Percentiles rank a stretch among this genome's conserved stretches.
These are phyloP conservation scores for Lepidium campestre DNA, from an alignment of 441 rosid species.

Conservation along the genomic window DNA sequence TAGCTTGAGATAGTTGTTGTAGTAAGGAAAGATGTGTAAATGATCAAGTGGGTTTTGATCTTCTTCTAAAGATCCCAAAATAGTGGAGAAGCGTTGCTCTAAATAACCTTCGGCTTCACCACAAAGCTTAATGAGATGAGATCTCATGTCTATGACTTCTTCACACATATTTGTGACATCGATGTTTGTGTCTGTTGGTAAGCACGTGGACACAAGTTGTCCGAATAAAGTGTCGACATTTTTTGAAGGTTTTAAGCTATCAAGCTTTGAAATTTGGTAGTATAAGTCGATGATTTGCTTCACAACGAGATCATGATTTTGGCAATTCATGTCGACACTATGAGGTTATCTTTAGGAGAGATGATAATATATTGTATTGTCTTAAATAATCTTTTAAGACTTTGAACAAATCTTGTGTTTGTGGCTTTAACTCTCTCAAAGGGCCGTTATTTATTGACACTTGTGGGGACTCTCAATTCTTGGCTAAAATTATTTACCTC, in stretches of 20 bases:
- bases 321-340: slow-evolving; percentile 45
- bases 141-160: slow-evolving; percentile 56
- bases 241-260: slow-evolving; percentile 34
- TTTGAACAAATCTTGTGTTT: slow-evolving; percentile 7
- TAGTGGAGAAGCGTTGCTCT: slow-evolving; percentile 66
- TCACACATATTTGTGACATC: slow-evolving; percentile 38
- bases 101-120: slow-evolving; percentile 76
- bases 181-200: slow-evolving; percentile 32
- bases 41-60: slow-evolving; percentile 62
- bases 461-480: slow-evolving; percentile 4
- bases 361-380: slow-evolving; percentile 2
- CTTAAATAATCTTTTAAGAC: slow-evolving; percentile 1
- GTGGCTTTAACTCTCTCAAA: slow-evolving; percentile 26
- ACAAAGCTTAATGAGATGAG: slow-evolving; percentile 63
- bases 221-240: slow-evolving; percentile 41
- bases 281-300: slow-evolving; percentile 32
- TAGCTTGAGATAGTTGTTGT: slow-evolving; percentile 67
- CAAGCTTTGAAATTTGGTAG: slow-evolving; percentile 39
- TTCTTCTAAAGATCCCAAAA: slow-evolving; percentile 39
- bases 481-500: slow-evolving; percentile 2
- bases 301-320: slow-evolving; percentile 32
- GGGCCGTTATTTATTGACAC: slow-evolving; percentile 27
- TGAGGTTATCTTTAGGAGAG: slow-evolving; percentile 22
- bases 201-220: slow-evolving; percentile 42
- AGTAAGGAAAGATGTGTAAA: slow-evolving; percentile 68